Conservation (phyloP, 2,329 filamentous ascomycete species). For the Arthrobotrys musiformis region DNA sequence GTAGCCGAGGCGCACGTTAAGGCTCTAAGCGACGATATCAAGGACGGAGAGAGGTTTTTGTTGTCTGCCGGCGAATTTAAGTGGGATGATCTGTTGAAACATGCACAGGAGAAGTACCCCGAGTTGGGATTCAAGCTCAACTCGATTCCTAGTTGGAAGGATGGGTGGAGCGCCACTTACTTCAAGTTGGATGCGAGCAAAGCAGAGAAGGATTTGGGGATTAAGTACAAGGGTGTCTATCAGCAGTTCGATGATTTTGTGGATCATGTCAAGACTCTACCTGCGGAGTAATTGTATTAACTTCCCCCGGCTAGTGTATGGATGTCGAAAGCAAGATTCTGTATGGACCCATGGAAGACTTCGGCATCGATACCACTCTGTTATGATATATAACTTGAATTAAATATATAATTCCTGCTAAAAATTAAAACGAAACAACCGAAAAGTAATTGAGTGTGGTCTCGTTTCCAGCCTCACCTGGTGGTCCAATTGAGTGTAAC, state of each 20-base stretch:
- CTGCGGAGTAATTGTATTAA: background rate
- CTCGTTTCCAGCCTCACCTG: no score
- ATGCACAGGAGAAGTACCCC: constrained; percentile 44
- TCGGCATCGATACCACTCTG: background rate
- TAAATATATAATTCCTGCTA: background rate
- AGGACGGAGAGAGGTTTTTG: constrained; percentile 42
- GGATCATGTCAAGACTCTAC: constrained; percentile 24
- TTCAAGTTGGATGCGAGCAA: constrained; percentile 43
- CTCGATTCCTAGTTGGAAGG: constrained; percentile 35
- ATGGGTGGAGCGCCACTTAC: constrained; percentile 29
- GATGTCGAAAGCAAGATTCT: no score
- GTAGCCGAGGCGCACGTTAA: constrained; percentile 43
- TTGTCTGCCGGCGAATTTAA: constrained; percentile 48
- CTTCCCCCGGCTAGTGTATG: no score
- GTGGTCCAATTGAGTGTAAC: no score
- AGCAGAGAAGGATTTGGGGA: constrained; percentile 45
- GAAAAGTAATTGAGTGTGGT: no score
- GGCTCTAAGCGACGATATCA: constrained; percentile 32
- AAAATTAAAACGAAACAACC: no score
- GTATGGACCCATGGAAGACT: no score
- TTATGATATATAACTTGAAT: background rate
- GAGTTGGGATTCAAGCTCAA: constrained; percentile 37
- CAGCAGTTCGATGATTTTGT: constrained; percentile 47
- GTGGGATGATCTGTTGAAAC: constrained; percentile 43
- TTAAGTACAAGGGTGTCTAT: constrained; percentile 46